Evolutionary conservation across 208 protist genomes (phyloP).

Genomic region (Leishmania arabica): DNA sequence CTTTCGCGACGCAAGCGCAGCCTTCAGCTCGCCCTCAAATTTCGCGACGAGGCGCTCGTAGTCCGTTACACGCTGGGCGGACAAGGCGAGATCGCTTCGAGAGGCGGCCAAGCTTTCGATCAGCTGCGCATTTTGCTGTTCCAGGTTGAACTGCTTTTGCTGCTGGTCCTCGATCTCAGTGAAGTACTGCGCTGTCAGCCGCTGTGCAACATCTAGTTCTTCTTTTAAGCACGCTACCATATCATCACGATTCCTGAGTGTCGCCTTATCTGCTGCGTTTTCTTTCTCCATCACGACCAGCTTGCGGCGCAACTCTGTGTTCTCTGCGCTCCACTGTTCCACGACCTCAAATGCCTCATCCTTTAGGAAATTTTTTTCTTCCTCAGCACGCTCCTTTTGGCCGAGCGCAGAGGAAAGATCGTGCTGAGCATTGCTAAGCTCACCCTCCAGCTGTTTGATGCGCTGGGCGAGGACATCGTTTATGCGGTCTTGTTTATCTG

Average conservation of each 20-base stretch:
- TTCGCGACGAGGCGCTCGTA: constrained; percentile 48
- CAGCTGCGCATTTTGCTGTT: constrained; percentile 24
- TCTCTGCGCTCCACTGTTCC: constrained; percentile 69
- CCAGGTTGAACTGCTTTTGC: constrained; percentile 16
- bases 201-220: constrained; percentile 29
- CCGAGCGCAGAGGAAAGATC: constrained; percentile 16
- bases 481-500: constrained; percentile 55
- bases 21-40: constrained; percentile 57
- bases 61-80: constrained; percentile 34
- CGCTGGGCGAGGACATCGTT: constrained; percentile 62
- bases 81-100: constrained; percentile 21
- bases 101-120: constrained; percentile 1
- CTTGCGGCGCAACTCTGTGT: constrained; percentile 42
- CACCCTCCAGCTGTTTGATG: constrained; percentile 73
- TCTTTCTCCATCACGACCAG: constrained; percentile 15
- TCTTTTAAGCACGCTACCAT: constrained; percentile 28
- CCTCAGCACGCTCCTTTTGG: constrained; percentile 47
- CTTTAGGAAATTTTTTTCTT: constrained; percentile 55
- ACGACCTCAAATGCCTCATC: constrained; percentile 74
- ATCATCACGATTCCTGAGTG: constrained; percentile 22
- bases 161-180: constrained; percentile 16
- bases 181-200: constrained; percentile 30
- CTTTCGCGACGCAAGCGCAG: constrained; percentile 14
- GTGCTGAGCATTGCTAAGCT: constrained; percentile 41
- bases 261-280: not conserved